These are phyloP conservation scores for Blastobotrys persicus DNA, from an alignment of 1,139 yeast genomes.

Conservation along the genomic window DNA sequence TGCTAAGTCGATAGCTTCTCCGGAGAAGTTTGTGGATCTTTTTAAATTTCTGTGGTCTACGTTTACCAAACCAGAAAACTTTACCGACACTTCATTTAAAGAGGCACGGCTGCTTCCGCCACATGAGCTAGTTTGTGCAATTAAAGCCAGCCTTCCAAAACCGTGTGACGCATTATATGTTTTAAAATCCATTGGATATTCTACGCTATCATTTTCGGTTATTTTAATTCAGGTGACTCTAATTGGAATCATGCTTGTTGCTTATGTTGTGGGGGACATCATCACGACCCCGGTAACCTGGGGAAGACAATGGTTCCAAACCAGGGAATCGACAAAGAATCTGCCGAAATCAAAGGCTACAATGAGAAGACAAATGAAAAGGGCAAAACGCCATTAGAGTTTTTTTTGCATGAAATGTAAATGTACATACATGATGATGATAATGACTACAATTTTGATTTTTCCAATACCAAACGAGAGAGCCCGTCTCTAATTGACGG, in stretches of 20 bases:
- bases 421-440: background rate
- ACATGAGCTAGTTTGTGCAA: constrained; percentile 24
- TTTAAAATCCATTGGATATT: constrained; percentile 17
- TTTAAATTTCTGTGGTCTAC: constrained; percentile 28
- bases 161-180: constrained; percentile 12
- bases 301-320: constrained; percentile 2
- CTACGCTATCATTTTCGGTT: constrained; percentile 26
- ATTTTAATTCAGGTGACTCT: constrained; percentile 29
- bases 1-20: constrained; percentile 19
- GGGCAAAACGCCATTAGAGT: constrained; percentile 7
- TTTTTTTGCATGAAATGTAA: background rate
- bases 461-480: constrained; percentile 14
- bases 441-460: constrained; percentile 6
- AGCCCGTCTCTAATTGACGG: constrained; percentile 24
- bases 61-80: constrained; percentile 28
- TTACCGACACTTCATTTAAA: constrained; percentile 12
- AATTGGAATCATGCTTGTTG: constrained; percentile 31
- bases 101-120: constrained; percentile 27
- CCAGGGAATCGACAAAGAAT: background rate
- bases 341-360: constrained; percentile 6
- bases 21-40: constrained; percentile 19
- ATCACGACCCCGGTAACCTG: constrained; percentile 22
- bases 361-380: constrained; percentile 12
- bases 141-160: constrained; percentile 20
- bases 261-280: constrained; percentile 31